phyloP scores from a whole-genome alignment of 768 basidiomycete species.

The Hericium coralloides region DNA sequence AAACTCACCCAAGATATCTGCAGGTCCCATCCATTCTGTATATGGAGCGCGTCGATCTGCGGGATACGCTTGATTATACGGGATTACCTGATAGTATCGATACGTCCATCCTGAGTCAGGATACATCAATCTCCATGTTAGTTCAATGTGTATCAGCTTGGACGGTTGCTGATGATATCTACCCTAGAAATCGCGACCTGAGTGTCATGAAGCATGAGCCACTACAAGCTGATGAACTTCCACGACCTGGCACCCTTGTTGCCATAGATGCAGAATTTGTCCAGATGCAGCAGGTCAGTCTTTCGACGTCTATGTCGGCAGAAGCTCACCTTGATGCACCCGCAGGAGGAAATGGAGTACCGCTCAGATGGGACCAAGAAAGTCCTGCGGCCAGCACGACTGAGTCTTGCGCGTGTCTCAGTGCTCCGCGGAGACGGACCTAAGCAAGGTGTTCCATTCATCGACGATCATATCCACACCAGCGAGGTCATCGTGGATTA shows the following conservation, averaged over 20 bases:
- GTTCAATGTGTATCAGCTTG: conserved; percentile 16
- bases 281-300: conserved; percentile 78
- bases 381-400: conserved; percentile 81
- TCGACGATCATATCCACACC: conserved; percentile 97
- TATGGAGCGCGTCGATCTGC: conserved; percentile 65
- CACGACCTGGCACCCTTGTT: conserved; percentile 77
- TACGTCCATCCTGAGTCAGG: conserved; percentile 65
- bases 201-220: conserved; percentile 70
- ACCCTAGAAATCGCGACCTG: conserved; percentile 63
- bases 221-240: conserved; percentile 66
- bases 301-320: not conserved
- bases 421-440: conserved; percentile 82
- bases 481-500: conserved; percentile 95
- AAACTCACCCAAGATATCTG: not conserved
- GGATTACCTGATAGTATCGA: conserved; percentile 61
- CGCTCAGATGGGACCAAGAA: conserved; percentile 93
- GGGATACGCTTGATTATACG: conserved; percentile 50
- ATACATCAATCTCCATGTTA: conserved; percentile 83
- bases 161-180: not conserved
- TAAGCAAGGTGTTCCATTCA: conserved; percentile 81
- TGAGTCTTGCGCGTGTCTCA: conserved; percentile 91
- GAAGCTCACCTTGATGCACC: not conserved
- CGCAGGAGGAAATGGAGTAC: conserved; percentile 88
- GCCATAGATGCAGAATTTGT: conserved; percentile 99
- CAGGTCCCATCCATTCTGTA: conserved; percentile 89